Evolutionary conservation across 2,329 filamentous ascomycete species (phyloP), one percentile per base, ranked within the genome.

Genomic region (Fusarium sp.): DNA sequence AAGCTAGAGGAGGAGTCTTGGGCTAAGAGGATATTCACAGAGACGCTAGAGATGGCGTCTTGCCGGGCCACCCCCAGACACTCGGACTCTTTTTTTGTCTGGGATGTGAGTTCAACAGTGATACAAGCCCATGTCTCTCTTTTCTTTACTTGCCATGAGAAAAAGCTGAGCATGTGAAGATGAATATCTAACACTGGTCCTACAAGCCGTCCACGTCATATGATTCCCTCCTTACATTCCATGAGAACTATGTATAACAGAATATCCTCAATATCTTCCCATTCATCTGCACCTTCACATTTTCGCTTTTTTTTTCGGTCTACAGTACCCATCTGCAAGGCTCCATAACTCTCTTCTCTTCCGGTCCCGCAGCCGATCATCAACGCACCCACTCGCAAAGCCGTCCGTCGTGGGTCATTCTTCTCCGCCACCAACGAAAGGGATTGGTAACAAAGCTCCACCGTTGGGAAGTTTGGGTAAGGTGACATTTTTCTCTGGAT

Each of bases 121-220:
- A 64, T 56, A 55, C 57, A 56, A 41, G 41, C 48, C 41, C 59
- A 48, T 70, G 60, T 66, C 54, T 65, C 40, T 58, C 52, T 41
- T 48, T 32, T 20, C 23, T 23, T 32, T 23, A 56, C 41, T 56
- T 38, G 10, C 15, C 12, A 32, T 33, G 38, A 45, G 35, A 37
- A 18, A 53, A 9, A 40, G 63, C 20, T 60, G 52, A 54, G 45
- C 64, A 68, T 72, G 69, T 70, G 69, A 67, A 72, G 45, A 46
- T 45, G 42, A 37, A 58, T 61, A 48, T 63, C n/a, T n/a, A 49
- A 50, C n/a, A 35, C 53, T 60, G 64, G 58, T 63, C 33, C 55
- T 53, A 64, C 38, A 54, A 53, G 35, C 37, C 37, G 57, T 52
- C 55, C 62, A 42, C 58, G 70, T 73, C 70, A 73, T 73, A 63